A percentile compares a stretch with the other conserved stretches of the same genome.
Evolutionary conservation across 148 eudicot genomes (phyloP).

Genomic region (Rhododendron vialii): DNA sequence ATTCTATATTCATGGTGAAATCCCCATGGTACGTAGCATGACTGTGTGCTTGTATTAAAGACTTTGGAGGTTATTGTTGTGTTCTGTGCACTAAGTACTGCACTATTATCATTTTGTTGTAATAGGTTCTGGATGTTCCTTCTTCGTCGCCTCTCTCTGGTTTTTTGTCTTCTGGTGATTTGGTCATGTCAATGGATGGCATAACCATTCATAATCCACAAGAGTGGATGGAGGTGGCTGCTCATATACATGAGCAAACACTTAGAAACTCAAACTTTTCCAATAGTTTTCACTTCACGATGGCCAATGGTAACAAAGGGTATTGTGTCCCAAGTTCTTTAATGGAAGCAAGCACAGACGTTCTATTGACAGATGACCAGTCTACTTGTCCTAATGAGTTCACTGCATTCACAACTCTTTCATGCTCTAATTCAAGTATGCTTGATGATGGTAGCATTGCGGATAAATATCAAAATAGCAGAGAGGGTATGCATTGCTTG

Average conservation of each 20-base stretch:
- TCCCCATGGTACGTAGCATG: slow-evolving; percentile 58
- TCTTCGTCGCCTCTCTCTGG: slow-evolving; percentile 56
- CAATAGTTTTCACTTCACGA: slow-evolving; percentile 14
- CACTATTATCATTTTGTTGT: slow-evolving; percentile 4
- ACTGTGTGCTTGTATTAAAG: neutral
- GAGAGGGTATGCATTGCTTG: slow-evolving; percentile 50
- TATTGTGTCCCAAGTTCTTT: slow-evolving; percentile 65
- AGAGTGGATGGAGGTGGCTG: slow-evolving; percentile 61
- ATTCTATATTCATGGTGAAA: slow-evolving; percentile 59
- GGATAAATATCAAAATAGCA: slow-evolving; percentile 20
- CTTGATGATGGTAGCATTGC: slow-evolving; percentile 21
- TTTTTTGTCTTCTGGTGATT: slow-evolving; percentile 71
- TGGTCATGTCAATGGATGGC: slow-evolving; percentile 61
- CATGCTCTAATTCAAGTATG: slow-evolving; percentile 43
- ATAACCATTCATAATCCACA: slow-evolving; percentile 35
- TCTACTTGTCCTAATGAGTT: slow-evolving; percentile 58
- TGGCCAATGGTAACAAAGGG: slow-evolving; percentile 30
- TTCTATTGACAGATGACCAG: slow-evolving; percentile 33
- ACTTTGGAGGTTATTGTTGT: slow-evolving; percentile 1
- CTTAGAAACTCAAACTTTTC: slow-evolving; percentile 25
- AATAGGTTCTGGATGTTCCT: slow-evolving; percentile 74
- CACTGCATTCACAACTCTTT: slow-evolving; percentile 45
- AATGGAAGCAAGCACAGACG: slow-evolving; percentile 38
- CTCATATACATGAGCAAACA: slow-evolving; percentile 35
- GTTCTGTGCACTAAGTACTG: neutral